Evolutionary conservation across 2,329 filamentous ascomycete species (phyloP), one percentile per base, ranked within the genome.

Genomic region (Sporothrix sp.): DNA sequence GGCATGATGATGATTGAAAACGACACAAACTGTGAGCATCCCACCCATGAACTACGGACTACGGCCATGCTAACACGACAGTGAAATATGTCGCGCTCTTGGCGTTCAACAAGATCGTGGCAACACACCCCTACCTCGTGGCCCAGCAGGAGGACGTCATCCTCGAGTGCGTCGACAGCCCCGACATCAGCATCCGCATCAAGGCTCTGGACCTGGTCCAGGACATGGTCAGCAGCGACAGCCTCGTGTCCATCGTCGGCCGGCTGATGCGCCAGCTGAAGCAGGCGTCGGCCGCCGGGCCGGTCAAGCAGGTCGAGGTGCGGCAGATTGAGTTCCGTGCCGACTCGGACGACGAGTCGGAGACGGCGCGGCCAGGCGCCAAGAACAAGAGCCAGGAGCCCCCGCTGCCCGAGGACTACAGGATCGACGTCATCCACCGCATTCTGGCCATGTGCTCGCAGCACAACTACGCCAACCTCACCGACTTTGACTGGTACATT

Each of bases 401-500:
- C 6, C 79, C 82, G 9, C 71, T 97, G 7, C 89, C 93, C 0
- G 84, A 90, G 54, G 87, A 95, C 57, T 98, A 97, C 65, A 83
- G 83, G 47, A 71, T 82, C 33, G 87, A 87, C 59, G 87, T 96
- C 18, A 87, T 97, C 48, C 76, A 78, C 51, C 79, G 86, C 53
- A 88, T 97, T 54, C 65, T 97, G 10, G 81, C 83, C 54, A 95
- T 98, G 81, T 97, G 91, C 65, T 87, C 88, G 8, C 81, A 82
- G 57, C 85, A 90, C 57, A 95, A 89, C 54, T 98, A 97, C 64
- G 77, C 78, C 35, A 87, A 89, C 61, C 74, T 98, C 43, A 71
- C 76, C 48, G 91, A 98, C 63, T 98, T 98, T 64, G 91, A 96
- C 58, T 98, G 93, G 93, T 97, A 97, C 65, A 85, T 97, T 57